phyloP scores from a whole-genome alignment of 2,329 filamentous ascomycete species.

The Pseudogymnoascus sp. region DNA sequence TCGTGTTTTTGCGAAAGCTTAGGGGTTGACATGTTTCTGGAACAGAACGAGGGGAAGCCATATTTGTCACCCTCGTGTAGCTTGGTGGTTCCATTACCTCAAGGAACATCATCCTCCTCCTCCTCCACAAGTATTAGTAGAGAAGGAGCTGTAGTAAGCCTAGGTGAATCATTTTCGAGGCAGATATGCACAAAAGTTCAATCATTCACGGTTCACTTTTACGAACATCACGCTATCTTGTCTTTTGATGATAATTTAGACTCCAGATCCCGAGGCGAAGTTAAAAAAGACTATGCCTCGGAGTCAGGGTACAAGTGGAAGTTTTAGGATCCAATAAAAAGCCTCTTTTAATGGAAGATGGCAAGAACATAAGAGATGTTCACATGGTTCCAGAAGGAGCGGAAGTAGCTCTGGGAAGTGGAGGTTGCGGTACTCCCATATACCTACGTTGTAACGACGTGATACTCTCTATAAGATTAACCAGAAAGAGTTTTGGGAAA shows the following conservation, averaged over 20 bases:
- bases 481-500: not conserved
- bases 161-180: too few relatives aligned
- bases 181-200: too few relatives aligned
- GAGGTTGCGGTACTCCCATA: not conserved
- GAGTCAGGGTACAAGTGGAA: not conserved
- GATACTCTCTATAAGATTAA: not conserved
- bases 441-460: not conserved
- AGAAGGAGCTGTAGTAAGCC: too few relatives aligned
- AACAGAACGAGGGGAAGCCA: too few relatives aligned
- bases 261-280: not conserved
- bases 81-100: too few relatives aligned
- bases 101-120: too few relatives aligned
- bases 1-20: too few relatives aligned
- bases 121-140: too few relatives aligned
- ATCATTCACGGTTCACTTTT: too few relatives aligned
- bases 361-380: not conserved
- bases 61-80: too few relatives aligned
- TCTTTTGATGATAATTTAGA: not conserved
- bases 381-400: not conserved
- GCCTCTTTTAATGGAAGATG: not conserved
- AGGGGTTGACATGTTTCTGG: too few relatives aligned
- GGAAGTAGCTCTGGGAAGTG: not conserved
- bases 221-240: too few relatives aligned
- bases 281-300: not conserved
- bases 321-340: not conserved